Conservation (phyloP, 768 basidiomycete genomes). For the Kwoniella dendrophila region DNA sequence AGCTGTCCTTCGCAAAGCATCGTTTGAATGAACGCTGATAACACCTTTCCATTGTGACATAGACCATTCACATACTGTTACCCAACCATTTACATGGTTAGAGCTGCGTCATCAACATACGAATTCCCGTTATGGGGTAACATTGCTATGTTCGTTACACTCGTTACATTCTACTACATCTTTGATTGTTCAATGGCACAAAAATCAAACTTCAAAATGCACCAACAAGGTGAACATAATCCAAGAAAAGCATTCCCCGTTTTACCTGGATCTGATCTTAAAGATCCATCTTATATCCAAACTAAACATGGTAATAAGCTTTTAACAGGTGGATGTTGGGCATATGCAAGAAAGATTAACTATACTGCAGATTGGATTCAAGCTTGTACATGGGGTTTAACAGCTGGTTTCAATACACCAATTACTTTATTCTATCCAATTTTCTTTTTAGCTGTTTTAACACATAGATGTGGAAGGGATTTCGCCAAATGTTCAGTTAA, state of each 20-base stretch:
- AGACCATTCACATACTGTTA: conserved; percentile 79
- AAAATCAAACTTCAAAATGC: conserved; percentile 96
- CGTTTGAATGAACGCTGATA: background rate
- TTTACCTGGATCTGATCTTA: conserved; percentile 74
- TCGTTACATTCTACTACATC: conserved; percentile 82
- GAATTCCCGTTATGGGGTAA: conserved; percentile 77
- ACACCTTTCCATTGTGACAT: background rate
- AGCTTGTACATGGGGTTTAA: conserved; percentile 88
- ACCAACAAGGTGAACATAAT: conserved; percentile 80
- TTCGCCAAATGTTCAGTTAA: conserved; percentile 90
- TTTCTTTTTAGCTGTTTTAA: conserved; percentile 89
- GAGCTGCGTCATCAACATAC: conserved; percentile 83
- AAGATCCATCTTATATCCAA: conserved; percentile 88
- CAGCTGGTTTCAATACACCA: conserved; percentile 87
- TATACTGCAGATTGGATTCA: conserved; percentile 91
- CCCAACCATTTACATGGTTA: conserved; percentile 97
- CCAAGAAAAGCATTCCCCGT: conserved; percentile 94
- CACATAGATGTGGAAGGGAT: conserved; percentile 89
- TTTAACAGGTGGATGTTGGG: conserved; percentile 92
- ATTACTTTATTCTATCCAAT: conserved; percentile 92
- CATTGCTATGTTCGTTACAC: conserved; percentile 70
- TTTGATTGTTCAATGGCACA: conserved; percentile 96
- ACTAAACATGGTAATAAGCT: conserved; percentile 94
- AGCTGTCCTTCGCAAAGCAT: background rate
- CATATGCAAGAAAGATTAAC: conserved; percentile 92